Evolutionary conservation across 345 rosid genomes (phyloP), one percentile per base, ranked within the genome.

Genomic region (Ailanthus altissimus): DNA sequence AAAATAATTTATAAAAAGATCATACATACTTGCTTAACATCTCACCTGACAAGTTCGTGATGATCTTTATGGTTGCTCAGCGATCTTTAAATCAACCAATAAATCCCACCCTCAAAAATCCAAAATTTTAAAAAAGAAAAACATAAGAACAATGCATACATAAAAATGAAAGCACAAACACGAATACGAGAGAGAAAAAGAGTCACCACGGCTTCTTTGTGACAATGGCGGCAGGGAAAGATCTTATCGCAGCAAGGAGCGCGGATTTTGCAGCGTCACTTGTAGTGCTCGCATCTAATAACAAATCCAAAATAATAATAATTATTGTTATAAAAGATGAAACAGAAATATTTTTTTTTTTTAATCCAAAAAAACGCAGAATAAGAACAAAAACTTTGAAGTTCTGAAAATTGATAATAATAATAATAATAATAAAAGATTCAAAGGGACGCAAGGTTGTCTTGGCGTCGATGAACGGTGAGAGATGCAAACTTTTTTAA

Each of bases 191-290:
- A 56, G 6, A 70, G 9, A 43, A 13, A 21, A 50, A 72, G 70
- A 47, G 56, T 18, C 81, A 94, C 94, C 72, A 93, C 65, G 15
- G 89, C 80, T 12, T 89, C 97, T 83, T 94, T 92, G 77, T 92
- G 98, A 83, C 97, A 94, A 69, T 92, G 97, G 62, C 97, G 93
- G 69, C 96, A 92, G 2, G 89, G 63, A 86, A 89, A 94, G 43
- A 90, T 78, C 76, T 80, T 77, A 66, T 87, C 70, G 81, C 97
- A 94, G 77, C 98, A 91, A n/a, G 94, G 94, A 54, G 94, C 97
- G 74, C 92, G 84, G 69, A 92, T 90, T 77, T 84, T 83, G 84
- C 98, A 91, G 57, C 97, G 82, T 71, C 97, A 87, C 83, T 77
- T 77, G 72, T 94, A 94, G 71, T 94, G 98, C 21, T 91, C 73